Percentiles rank a stretch among this genome's conserved stretches.
Evolutionary conservation across 164 flowering plant species (phyloP).

Genomic region (Magnolia officinalis): DNA sequence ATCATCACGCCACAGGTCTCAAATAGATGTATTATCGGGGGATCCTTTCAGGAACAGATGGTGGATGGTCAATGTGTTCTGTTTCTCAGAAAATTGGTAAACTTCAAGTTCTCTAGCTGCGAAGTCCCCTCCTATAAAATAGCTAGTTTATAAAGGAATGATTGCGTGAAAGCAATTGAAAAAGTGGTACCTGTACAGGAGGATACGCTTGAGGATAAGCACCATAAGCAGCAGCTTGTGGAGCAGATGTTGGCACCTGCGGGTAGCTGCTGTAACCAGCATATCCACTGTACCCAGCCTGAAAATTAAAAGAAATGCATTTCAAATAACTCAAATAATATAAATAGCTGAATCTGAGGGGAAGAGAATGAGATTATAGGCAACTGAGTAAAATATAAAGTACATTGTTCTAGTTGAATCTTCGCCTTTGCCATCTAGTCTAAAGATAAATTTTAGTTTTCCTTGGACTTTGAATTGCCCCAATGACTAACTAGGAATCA

Average conservation of each 20-base stretch:
- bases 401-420: background rate
- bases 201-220: slow-evolving; percentile 74
- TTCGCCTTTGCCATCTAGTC: background rate
- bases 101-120: background rate
- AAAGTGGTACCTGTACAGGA: slow-evolving; percentile 49
- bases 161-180: background rate
- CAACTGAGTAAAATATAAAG: background rate
- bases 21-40: background rate
- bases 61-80: background rate
- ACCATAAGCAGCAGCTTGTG: slow-evolving; percentile 61
- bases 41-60: background rate
- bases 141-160: background rate
- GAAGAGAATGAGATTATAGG: background rate
- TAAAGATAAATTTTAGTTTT: background rate
- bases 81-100: background rate
- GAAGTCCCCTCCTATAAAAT: background rate
- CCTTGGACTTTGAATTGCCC: background rate
- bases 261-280: slow-evolving; percentile 58
- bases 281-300: slow-evolving; percentile 63
- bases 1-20: background rate
- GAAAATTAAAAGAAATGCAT: slow-evolving; percentile 4
- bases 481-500: too few relatives aligned
- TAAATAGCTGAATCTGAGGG: background rate
- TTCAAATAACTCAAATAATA: background rate
- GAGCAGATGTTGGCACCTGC: slow-evolving; percentile 55